Percentiles rank a stretch among this genome's conserved stretches.
Conservation (phyloP, 805 yeast genomes). For the Kodamaea hsintzibuensis region DNA sequence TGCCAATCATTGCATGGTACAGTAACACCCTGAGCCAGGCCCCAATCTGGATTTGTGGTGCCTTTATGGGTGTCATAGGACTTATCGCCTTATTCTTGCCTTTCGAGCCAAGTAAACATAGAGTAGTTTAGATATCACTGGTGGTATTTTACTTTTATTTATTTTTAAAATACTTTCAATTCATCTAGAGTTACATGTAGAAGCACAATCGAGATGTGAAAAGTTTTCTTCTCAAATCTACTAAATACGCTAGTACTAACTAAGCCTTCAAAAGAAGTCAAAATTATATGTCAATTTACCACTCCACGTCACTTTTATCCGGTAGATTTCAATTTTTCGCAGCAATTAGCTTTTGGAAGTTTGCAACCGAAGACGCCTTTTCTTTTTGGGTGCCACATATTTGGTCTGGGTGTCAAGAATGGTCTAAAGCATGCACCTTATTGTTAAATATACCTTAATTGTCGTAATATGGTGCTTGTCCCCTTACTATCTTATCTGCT, state of each 20-base stretch:
- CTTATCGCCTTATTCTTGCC: slow-evolving; percentile 34
- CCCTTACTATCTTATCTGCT: no score
- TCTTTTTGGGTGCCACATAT: background rate
- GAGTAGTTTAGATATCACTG: slow-evolving; percentile 14
- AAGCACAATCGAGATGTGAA: no score
- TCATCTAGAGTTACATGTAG: background rate
- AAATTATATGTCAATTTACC: background rate
- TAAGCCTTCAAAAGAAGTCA: no score
- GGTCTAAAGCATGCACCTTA: background rate
- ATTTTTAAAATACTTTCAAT: background rate
- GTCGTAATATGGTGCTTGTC: no score
- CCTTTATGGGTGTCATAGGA: slow-evolving; percentile 33
- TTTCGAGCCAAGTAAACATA: slow-evolving; percentile 32
- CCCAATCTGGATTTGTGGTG: slow-evolving; percentile 40
- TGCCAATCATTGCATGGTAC: slow-evolving; percentile 37
- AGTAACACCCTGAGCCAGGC: slow-evolving; percentile 26
- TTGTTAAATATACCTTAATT: background rate
- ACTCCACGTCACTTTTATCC: background rate
- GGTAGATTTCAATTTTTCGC: background rate
- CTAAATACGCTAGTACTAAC: no score
- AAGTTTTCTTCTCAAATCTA: no score
- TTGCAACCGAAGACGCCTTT: background rate
- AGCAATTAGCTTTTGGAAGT: slow-evolving; percentile 1
- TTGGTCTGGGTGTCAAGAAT: background rate
- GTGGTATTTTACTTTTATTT: slow-evolving; percentile 1